Base-by-base conservation (phyloP, 306 rosid species). In the Lathyrus oleraceus region DNA sequence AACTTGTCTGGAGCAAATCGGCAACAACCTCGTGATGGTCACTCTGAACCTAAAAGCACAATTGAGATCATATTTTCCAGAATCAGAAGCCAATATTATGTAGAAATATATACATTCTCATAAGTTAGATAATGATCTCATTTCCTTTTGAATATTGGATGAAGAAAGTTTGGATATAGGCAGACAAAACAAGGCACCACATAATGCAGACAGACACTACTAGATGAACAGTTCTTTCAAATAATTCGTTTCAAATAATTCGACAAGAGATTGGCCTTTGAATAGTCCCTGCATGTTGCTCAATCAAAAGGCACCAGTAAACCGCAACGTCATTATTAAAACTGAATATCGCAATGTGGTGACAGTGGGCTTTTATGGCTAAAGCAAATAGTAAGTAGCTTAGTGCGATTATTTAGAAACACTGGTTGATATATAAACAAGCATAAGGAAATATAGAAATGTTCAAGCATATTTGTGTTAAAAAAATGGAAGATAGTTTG, bases 21-120 rank as follows among this genome's bases (percentile, higher is more conserved):
- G 97, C 95, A 78, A 95, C 97, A 53, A 95, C 95, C 89, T 95
- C 99, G 27, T 82, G 85, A 81, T 95, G 96, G 76, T 95, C 99
- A 75, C 97, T 87, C 80, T 89, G 99, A 79, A 95, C 89, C 97
- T 95, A 78, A 79, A 84, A 84, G 56, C 60, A 66, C 9, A 78
- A 48, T 60, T 28, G 44, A 69, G 53, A 71, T 63, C 73, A 81
- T 62, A 67, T 58, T 21, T 49, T 39, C 48, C 72, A 48, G 70
- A 72, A 44, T 27, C 61, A 78, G 45, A 69, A 39, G 39, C 72
- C 16, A 21, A 65, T 51, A 60, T 65, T 12, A 77, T n/a, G n/a
- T 49, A 70, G 19, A 28, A 57, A 68, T 53, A 44, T 28, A 62
- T 35, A 60, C 28, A 70, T 61, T 35, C 53, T 16, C 43, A 58